These are phyloP conservation scores for Alternaria rosae DNA, from an alignment of 2,329 filamentous ascomycete species.

Conservation along the genomic window DNA sequence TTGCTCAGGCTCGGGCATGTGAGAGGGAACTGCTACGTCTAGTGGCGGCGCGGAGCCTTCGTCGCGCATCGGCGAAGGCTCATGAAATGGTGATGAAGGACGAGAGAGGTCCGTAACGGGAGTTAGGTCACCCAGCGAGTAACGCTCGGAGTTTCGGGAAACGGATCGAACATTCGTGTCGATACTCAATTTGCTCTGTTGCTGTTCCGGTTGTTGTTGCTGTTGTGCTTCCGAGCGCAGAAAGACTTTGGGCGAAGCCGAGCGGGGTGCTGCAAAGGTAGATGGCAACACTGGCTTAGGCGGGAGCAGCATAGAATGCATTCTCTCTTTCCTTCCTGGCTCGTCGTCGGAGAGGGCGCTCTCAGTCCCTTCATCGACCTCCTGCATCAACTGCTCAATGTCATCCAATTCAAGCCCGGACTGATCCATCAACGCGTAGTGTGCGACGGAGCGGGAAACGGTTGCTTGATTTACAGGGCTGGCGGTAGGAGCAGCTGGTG, in stretches of 20 bases:
- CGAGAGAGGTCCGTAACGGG: slow-evolving; percentile 47
- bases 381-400: slow-evolving; percentile 57
- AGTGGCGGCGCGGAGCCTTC: slow-evolving; percentile 7
- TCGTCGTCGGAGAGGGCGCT: slow-evolving; percentile 31
- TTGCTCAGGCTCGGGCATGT: background rate
- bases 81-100: slow-evolving; percentile 36
- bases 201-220: slow-evolving; percentile 19
- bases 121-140: slow-evolving; percentile 38
- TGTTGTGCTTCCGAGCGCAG: slow-evolving; percentile 32
- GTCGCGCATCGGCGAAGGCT: slow-evolving; percentile 22
- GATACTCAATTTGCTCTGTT: slow-evolving; percentile 26
- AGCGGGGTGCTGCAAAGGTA: slow-evolving; percentile 34
- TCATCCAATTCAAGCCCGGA: slow-evolving; percentile 54
- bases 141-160: slow-evolving; percentile 14
- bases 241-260: slow-evolving; percentile 49
- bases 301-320: slow-evolving; percentile 51
- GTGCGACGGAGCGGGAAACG: slow-evolving; percentile 58
- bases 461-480: slow-evolving; percentile 43
- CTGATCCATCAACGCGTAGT: slow-evolving; percentile 66
- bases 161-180: slow-evolving; percentile 28
- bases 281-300: slow-evolving; percentile 45
- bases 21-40: background rate
- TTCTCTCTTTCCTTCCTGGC: slow-evolving; percentile 36
- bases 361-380: slow-evolving; percentile 44
- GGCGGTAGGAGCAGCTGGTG: slow-evolving; percentile 47